These are phyloP conservation scores for Acanthamoeba healyi DNA, from an alignment of 208 protist species.

Conservation along the genomic window DNA sequence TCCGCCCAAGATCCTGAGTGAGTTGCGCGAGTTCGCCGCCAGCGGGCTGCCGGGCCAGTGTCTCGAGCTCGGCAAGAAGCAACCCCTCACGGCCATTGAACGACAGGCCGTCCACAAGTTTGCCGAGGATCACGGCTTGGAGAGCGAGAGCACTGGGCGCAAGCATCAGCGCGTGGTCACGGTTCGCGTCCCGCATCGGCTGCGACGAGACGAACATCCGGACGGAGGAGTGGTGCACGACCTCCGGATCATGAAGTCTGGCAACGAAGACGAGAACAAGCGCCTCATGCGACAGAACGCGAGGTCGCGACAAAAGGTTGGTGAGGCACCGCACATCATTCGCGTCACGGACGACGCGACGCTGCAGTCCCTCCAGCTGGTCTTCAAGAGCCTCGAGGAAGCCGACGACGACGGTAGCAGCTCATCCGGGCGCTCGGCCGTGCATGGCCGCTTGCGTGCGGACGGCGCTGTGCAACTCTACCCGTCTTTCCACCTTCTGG, in stretches of 20 bases:
- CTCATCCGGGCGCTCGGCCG: background rate
- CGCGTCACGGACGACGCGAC: background rate
- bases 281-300: slow-evolving; percentile 46
- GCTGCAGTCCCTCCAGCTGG: slow-evolving; percentile 51
- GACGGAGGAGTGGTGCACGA: background rate
- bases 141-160: slow-evolving; percentile 45
- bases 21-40: slow-evolving; percentile 23
- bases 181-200: slow-evolving; percentile 6
- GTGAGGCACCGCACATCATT: slow-evolving; percentile 2
- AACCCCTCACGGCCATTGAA: slow-evolving; percentile 60
- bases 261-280: slow-evolving; percentile 66
- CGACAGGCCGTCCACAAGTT: slow-evolving; percentile 62
- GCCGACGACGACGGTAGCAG: background rate
- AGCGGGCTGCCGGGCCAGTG: slow-evolving; percentile 48
- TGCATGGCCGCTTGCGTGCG: slow-evolving; percentile 22
- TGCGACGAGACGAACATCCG: background rate
- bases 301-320: background rate
- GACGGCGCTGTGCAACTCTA: background rate
- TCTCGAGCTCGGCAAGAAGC: slow-evolving; percentile 57
- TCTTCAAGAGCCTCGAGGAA: slow-evolving; percentile 46
- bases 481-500: background rate
- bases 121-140: slow-evolving; percentile 56
- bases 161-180: slow-evolving; percentile 64
- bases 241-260: slow-evolving; percentile 56
- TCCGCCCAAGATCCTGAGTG: slow-evolving; percentile 49